These are phyloP conservation scores for Raphanus raphanistrum DNA, from an alignment of 345 rosid species.

Conservation along the genomic window DNA sequence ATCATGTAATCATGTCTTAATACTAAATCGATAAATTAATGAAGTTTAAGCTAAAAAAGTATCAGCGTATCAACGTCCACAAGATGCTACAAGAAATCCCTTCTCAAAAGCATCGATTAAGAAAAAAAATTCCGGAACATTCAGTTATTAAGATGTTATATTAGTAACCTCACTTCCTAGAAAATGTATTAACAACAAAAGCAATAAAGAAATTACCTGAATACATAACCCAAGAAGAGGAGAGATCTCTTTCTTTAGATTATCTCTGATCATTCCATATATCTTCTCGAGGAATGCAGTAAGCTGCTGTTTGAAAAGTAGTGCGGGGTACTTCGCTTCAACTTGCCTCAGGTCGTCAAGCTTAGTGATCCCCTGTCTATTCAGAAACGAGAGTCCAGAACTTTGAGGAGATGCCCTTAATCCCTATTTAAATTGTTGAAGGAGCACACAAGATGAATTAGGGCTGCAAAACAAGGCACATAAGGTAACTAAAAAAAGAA, in stretches of 20 bases:
- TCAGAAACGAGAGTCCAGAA: conserved; percentile 79
- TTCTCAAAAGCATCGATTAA: neutral
- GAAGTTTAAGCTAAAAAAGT: neutral
- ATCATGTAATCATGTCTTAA: conserved; percentile 18
- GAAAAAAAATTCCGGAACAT: neutral
- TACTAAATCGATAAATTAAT: neutral
- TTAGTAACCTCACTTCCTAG: neutral
- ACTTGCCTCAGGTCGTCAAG: conserved; percentile 89
- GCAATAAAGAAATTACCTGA: conserved; percentile 61
- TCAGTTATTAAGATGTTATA: neutral
- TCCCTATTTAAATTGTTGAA: conserved; percentile 56
- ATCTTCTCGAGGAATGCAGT: conserved; percentile 62
- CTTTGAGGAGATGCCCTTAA: conserved; percentile 87
- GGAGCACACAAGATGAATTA: conserved; percentile 1
- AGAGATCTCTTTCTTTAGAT: conserved; percentile 15
- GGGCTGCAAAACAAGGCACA: conserved; percentile 18
- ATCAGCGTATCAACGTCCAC: neutral
- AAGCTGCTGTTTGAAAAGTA: conserved; percentile 97
- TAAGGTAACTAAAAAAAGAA: conserved; percentile 8
- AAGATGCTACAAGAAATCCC: neutral
- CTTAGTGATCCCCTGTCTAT: conserved; percentile 69
- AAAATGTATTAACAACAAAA: conserved; percentile 13
- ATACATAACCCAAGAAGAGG: conserved; percentile 94
- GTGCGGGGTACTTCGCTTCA: conserved; percentile 96
- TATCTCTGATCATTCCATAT: too few relatives aligned